Evolutionary conservation across 805 yeast genomes (phyloP), one percentile per base, ranked within the genome.

Genomic region (Candida koratica): DNA sequence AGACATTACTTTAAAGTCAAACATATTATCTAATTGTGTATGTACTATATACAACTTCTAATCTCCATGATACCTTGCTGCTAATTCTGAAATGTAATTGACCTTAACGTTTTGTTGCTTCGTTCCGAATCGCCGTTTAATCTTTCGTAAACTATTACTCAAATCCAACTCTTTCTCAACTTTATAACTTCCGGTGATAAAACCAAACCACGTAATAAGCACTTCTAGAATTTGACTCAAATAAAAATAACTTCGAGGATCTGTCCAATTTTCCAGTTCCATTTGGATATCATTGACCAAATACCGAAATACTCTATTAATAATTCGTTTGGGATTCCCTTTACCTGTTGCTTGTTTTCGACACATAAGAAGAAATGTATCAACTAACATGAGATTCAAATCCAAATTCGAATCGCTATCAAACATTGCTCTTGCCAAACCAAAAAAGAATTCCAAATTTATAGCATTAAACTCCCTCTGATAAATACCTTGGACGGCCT

Each of bases 1-100:
- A 82, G 96, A 68, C 82, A 84, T 60, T 93, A 85, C 71, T 93
- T 93, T 81, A 81, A 78, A 63, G 76, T 87, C 29, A 84, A 84
- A 60, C 90, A 84, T 56, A 84, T 84, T 51, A 74, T 84, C 46
- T 81, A 49, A 35, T 13, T 16, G 4, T 28, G 11, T 26, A n/a
- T 29, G 5, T 24, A 24, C 12, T 9, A 29, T 19, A 8, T 29
- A n/a, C 25, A 18, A 24, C 14, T 24, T 24, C n/a, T n/a, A n/a
- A n/a, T n/a, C n/a, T n/a, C n/a, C n/a, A n/a, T n/a, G n/a, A n/a
- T 20, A 20, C 10, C 10, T 20, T 7, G 7, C 10, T 20, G 23
- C 9, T 20, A 20, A 20, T 7, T 20, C 23, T 10, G 23, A 20
- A 20, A 20, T 10, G 10, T 8, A 20, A 8, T 7, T 8, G 10